Base-by-base conservation (phyloP, 2,329 filamentous ascomycete species). In the Cordyceps militaris region DNA sequence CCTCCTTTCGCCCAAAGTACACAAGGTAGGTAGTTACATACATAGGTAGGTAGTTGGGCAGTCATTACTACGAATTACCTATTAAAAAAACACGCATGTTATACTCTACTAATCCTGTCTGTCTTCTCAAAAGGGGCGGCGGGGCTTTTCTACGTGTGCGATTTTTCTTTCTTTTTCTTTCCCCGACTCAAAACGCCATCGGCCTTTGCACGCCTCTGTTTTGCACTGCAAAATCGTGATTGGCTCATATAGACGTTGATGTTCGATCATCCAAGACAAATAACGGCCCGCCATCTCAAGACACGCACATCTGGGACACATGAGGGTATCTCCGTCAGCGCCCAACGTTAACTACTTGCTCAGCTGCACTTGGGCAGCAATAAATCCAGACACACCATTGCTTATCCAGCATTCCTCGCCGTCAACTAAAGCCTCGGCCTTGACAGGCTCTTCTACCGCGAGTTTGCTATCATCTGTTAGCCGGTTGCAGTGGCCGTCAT, bases 391-490 rank as follows among this genome's bases (percentile, higher is more conserved):
- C 1, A 93, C 87, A 0, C 89, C 91, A 70, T 93, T 97, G 70
- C 91, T 96, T 55, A 97, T 74, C 88, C 91, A 96, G 61, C 92
- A 88, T 55, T 86, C 79, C 70, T 97, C 92, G 1, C 86, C 89
- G 62, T 89, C 78, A 3, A 77, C 67, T 13, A 96, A 70, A 7
- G 84, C 84, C 13, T 78, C 73, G 2, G 75, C 76, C n/a, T 70
- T 70, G 16, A 96, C 76, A 3, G 74, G 70, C 61, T 84, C 80
- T 66, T 95, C 88, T 30, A 79, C 76, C 55, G 82, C 91, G 46
- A 94, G 73, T 0, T 73, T 74, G 59, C 79, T 82, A 50, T 32
- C 19, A 9, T n/a, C 16, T n/a, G 16, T 51, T 42, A 28, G 34
- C 16, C 44, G 6, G 21, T n/a, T 21, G 30, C 10, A n/a, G 16